phyloP scores from a whole-genome alignment of 2,329 filamentous ascomycete species.

The Pyrenochaeta sp. region DNA sequence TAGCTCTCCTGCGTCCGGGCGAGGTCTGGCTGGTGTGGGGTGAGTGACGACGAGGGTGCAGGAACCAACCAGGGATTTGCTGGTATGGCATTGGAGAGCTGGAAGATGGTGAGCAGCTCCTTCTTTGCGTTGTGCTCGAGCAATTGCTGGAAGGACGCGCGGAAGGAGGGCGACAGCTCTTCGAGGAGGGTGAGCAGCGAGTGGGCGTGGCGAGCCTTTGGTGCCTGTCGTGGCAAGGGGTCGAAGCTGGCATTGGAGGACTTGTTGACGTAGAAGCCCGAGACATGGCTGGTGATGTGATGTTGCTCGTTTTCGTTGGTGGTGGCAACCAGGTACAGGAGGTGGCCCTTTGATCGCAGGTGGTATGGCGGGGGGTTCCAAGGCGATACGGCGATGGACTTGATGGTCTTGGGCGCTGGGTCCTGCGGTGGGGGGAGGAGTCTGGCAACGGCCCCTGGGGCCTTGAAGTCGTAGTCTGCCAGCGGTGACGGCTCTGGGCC shows the following conservation, averaged over 20 bases:
- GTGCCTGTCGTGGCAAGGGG: constrained; percentile 78
- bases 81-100: constrained; percentile 93
- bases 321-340: constrained; percentile 87
- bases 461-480: constrained; percentile 79
- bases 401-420: constrained; percentile 86
- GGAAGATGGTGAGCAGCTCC: constrained; percentile 91
- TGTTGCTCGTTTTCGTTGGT: constrained; percentile 95
- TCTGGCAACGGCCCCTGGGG: constrained; percentile 71
- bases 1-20: constrained; percentile 93
- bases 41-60: constrained; percentile 68
- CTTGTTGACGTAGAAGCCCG: constrained; percentile 97
- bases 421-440: constrained; percentile 74
- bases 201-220: constrained; percentile 82
- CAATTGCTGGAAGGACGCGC: constrained; percentile 75
- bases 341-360: constrained; percentile 87
- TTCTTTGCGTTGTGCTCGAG: constrained; percentile 85
- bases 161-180: constrained; percentile 84
- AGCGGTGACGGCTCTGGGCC: constrained; percentile 53
- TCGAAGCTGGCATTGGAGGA: constrained; percentile 96
- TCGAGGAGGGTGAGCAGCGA: constrained; percentile 84
- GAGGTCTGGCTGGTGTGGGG: constrained; percentile 80
- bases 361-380: constrained; percentile 98
- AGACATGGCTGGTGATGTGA: constrained; percentile 91
- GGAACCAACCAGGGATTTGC: constrained; percentile 92
- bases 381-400: constrained; percentile 84